Base-by-base conservation (phyloP, 2,329 filamentous ascomycete genomes). In the Neophaeococcomyces mojaviensis region DNA sequence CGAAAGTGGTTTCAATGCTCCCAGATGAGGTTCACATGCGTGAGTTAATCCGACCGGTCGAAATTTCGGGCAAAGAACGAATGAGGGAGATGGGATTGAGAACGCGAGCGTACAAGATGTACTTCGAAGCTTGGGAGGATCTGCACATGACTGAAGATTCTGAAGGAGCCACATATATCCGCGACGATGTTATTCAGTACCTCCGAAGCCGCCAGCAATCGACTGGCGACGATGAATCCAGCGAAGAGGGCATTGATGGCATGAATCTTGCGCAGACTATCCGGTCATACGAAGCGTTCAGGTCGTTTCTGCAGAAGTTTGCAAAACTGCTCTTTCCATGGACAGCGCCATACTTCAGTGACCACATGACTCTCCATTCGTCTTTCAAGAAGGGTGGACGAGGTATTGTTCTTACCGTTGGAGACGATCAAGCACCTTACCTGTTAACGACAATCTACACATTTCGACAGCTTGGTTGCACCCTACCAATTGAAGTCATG, bases 351-450 rank as follows among this genome's bases (percentile, higher is more conserved):
- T 70, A 70, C 44, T 70, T 68, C 53, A 57, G 64, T 2, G 66
- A 71, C 46, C 68, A 70, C 47, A 69, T 70, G 63, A 63, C 63
- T 4, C 55, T 71, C 2, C 68, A 68, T 47, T 56, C 65, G 2
- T 64, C 68, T 40, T 61, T 69, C 49, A 64, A 68, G 52, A 61
- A 62, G 35, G 68, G 63, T 4, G 68, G 68, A 1, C 58, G 63
- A 7, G 69, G 69, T 6, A 65, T 71, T 35, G 70, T 71, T 2
- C 64, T 72, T 15, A 68, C 68, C 0, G 68, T 66, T 12, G 69
- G 68, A 3, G 65, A 71, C 46, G 58, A 62, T 12, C 69, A 72
- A 49, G 67, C 67, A 3, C 58, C 60, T 1, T 71, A 64, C 50
- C 58, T 73, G 3, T 50, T 71, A 13, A 70, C 69, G 3, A 67